A percentile compares a stretch with the other conserved stretches of the same genome.
phyloP scores from a whole-genome alignment of 1,139 yeast species.

The Pichia sp. region DNA sequence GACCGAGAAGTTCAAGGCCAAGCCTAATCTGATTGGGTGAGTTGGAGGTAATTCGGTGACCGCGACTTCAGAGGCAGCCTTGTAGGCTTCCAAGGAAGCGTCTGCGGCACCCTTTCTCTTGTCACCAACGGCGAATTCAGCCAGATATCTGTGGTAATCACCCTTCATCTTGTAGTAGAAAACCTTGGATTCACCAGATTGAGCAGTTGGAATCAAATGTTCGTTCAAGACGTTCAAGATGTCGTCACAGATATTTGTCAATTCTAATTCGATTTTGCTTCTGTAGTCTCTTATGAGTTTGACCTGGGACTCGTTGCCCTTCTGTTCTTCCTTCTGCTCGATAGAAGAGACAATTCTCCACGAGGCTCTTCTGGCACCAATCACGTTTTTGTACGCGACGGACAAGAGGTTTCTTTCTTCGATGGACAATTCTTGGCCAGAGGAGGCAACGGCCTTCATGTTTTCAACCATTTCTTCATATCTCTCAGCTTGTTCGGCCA shows the following conservation, averaged over 20 bases:
- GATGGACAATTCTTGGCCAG: constrained; percentile 92
- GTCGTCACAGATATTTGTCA: constrained; percentile 91
- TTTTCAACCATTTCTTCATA: constrained; percentile 99
- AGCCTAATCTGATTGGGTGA: constrained; percentile 96
- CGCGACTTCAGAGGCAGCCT: constrained; percentile 94
- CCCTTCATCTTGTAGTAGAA: constrained; percentile 99
- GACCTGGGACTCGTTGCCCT: constrained; percentile 88
- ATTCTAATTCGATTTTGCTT: constrained; percentile 88
- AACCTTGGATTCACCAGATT: constrained; percentile 95
- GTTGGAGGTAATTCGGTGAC: constrained; percentile 97
- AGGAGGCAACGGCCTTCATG: constrained; percentile 95
- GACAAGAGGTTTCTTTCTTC: constrained; percentile 97
- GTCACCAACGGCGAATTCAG: constrained; percentile 90
- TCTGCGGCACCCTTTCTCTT: constrained; percentile 92
- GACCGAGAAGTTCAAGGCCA: constrained; percentile 96
- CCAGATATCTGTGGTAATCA: constrained; percentile 98
- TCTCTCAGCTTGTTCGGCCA: constrained; percentile 99
- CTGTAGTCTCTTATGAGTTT: constrained; percentile 90
- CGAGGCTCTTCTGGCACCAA: constrained; percentile 98
- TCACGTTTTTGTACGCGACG: constrained; percentile 96
- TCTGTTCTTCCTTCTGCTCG: constrained; percentile 96
- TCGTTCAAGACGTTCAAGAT: constrained; percentile 81
- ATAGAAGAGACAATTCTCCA: constrained; percentile 98
- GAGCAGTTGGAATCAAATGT: constrained; percentile 90
- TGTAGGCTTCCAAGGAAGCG: constrained; percentile 89